Evolutionary conservation across 2,329 filamentous ascomycete species (phyloP), one percentile per base, ranked within the genome.

Genomic region (Fusarium guadeloupense): DNA sequence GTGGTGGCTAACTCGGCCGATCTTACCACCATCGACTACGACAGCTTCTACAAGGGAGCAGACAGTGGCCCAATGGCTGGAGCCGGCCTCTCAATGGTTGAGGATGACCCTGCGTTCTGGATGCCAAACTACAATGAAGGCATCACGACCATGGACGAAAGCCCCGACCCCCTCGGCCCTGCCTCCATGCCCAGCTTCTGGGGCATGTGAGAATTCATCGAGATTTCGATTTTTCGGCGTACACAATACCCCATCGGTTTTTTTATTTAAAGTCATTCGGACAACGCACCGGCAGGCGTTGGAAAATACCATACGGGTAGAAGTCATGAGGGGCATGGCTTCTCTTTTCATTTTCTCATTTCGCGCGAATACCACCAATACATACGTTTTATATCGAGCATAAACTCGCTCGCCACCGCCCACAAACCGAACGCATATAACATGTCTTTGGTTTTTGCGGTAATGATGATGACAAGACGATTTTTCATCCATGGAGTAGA

Each of bases 21-120:
- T 50, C 68, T 85, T 41, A 78, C 76, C 42, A 77, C 75, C 63
- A 78, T 85, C 53, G 84, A 85, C 66, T 82, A 85, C 62, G 81
- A 85, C 55, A 82, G 82, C 53, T 85, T 86, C 69, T 80, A 83
- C 66, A 82, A 83, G 66, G 80, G 80, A 46, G 75, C 77, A 1
- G 75, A 79, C 28, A 69, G 68, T 35, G 74, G 72, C 34, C 72
- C 77, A 7, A 69, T 80, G 59, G 71, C 76, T 34, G 74, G 72
- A 20, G 74, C 76, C 14, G 78, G 81, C 39, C 74, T 82, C 23
- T 78, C 80, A 7, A 76, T 82, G 62, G 77, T 84, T 9, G 84
- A 87, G 33, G 79, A 83, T 35, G 81, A 84, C 60, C 74, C 79
- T 17, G 75, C 77, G 4, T 79, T 81, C 49, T 84, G 81, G 80